Evolutionary conservation across 768 basidiomycete species (phyloP).

Genomic region (Strobilomyces echinocephalus): DNA sequence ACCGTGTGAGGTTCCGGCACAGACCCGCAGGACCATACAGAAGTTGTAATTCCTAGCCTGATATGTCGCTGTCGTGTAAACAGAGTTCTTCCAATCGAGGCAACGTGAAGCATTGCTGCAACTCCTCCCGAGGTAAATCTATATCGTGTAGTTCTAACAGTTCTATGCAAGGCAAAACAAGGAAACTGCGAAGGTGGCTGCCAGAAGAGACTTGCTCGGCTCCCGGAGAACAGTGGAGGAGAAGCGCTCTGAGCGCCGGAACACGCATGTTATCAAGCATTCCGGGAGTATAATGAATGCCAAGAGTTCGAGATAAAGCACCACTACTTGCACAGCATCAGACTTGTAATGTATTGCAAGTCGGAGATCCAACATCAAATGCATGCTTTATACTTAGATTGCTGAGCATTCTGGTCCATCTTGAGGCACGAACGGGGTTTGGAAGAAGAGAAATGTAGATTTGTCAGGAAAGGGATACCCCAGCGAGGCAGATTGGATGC

Average conservation of each 20-base stretch:
- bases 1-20: constrained; percentile 44
- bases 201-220: constrained; percentile 20
- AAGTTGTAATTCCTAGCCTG: constrained; percentile 39
- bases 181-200: constrained; percentile 25
- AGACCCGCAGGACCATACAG: constrained; percentile 37
- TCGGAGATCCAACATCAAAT: constrained; percentile 38
- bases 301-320: constrained; percentile 29
- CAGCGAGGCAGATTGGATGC: constrained; percentile 35
- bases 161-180: constrained; percentile 34
- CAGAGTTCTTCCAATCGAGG: constrained; percentile 44
- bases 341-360: constrained; percentile 24
- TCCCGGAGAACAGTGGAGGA: constrained; percentile 34
- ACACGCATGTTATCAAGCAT: constrained; percentile 28
- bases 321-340: constrained; percentile 8
- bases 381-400: constrained; percentile 35
- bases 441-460: constrained; percentile 31
- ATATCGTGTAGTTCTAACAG: constrained; percentile 48
- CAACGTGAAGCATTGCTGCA: constrained; percentile 31
- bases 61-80: constrained; percentile 56
- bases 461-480: constrained; percentile 34
- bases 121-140: constrained; percentile 37
- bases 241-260: constrained; percentile 36
- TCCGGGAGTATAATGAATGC: constrained; percentile 26
- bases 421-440: constrained; percentile 20
- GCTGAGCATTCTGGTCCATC: constrained; percentile 32